phyloP scores from a whole-genome alignment of 768 basidiomycete species.

The Phylloporus scabripes region DNA sequence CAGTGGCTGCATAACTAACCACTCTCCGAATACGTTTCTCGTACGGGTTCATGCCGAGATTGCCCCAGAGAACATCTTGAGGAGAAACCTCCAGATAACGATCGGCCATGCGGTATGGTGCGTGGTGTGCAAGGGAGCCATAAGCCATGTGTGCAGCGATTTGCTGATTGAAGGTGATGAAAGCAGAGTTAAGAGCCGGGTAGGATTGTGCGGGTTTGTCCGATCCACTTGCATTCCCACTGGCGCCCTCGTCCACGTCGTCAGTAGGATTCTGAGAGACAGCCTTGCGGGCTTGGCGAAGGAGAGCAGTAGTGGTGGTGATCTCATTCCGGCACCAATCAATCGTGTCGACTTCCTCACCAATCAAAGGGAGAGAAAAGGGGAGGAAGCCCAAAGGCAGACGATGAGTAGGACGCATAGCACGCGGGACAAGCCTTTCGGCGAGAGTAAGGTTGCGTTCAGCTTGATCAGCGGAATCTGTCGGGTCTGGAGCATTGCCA shows the following conservation, averaged over 20 bases:
- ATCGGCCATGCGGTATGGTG: conserved; percentile 74
- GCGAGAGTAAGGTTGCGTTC: conserved; percentile 34
- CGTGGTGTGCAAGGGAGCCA: conserved; percentile 70
- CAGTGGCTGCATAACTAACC: conserved; percentile 70
- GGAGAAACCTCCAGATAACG: conserved; percentile 81
- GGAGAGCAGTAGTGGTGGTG: conserved; percentile 41
- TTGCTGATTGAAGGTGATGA: conserved; percentile 89
- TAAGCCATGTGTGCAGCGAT: conserved; percentile 88
- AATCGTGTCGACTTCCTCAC: conserved; percentile 90
- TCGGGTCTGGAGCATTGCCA: conserved; percentile 16
- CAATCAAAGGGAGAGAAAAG: conserved; percentile 59
- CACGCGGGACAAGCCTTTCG: conserved; percentile 56
- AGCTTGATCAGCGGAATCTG: conserved; percentile 23
- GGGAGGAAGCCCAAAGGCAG: conserved; percentile 51
- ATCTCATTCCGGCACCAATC: conserved; percentile 85
- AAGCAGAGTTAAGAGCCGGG: conserved; percentile 65
- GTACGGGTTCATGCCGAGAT: conserved; percentile 86
- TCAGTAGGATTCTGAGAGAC: conserved; percentile 21
- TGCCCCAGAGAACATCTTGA: conserved; percentile 87
- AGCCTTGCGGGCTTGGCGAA: conserved; percentile 45
- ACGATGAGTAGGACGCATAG: conserved; percentile 75
- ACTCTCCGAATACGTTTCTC: conserved; percentile 64
- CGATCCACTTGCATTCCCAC: conserved; percentile 6
- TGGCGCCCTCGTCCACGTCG: conserved; percentile 11
- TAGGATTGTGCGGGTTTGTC: conserved; percentile 34